phyloP scores from a whole-genome alignment of 352 stramenopile species.

The Phytophthora megakarya region DNA sequence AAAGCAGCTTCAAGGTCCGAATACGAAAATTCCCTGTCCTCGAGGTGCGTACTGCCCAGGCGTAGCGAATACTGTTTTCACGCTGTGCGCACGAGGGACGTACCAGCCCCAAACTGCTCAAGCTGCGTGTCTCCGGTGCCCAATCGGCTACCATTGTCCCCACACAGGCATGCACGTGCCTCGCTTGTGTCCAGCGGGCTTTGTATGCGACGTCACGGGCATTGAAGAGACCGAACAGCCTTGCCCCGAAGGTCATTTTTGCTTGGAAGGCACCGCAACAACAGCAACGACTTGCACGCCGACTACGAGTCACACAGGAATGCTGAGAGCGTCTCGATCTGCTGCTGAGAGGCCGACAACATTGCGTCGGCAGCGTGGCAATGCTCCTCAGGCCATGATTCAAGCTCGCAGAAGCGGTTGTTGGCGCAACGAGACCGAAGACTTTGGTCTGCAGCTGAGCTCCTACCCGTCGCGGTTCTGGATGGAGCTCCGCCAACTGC shows the following conservation, averaged over 20 bases:
- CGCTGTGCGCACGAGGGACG: constrained; percentile 92
- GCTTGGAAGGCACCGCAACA: constrained; percentile 95
- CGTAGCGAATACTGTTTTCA: constrained; percentile 91
- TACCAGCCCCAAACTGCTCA: constrained; percentile 90
- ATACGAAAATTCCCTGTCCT: constrained; percentile 60
- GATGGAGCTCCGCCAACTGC: constrained; percentile 92
- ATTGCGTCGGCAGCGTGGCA: constrained; percentile 38
- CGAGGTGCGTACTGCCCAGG: constrained; percentile 81
- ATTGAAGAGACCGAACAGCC: constrained; percentile 91
- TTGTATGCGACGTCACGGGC: constrained; percentile 95
- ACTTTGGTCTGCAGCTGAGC: constrained; percentile 95
- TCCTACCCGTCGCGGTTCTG: constrained; percentile 88
- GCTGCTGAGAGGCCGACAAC: constrained; percentile 49
- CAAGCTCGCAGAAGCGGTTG: constrained; percentile 87
- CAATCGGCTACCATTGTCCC: constrained; percentile 95
- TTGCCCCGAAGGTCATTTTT: constrained; percentile 96
- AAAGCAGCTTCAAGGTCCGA: constrained; percentile 45
- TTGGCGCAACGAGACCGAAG: constrained; percentile 94
- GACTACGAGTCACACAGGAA: constrained; percentile 41
- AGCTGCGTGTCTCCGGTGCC: constrained; percentile 90
- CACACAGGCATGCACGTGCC: constrained; percentile 93
- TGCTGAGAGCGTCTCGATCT: constrained; percentile 40
- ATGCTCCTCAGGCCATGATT: constrained; percentile 39
- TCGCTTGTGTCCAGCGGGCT: constrained; percentile 93
- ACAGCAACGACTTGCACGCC: constrained; percentile 88